Conservation (phyloP, 23 red algal species). For the Gracilaria vermiculophylla region DNA sequence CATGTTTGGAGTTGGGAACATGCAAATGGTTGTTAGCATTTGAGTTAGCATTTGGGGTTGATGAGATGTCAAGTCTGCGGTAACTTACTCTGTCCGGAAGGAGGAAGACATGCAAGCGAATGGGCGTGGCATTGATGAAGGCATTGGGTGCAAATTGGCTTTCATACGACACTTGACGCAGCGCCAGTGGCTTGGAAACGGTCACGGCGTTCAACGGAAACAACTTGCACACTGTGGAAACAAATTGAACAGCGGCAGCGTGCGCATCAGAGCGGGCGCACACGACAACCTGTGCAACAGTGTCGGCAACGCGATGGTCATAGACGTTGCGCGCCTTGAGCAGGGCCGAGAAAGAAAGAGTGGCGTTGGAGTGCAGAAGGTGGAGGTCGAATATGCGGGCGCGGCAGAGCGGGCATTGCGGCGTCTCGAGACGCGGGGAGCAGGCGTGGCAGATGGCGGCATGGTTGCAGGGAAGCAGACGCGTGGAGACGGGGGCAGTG, state of each 20-base stretch:
- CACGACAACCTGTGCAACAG: not conserved
- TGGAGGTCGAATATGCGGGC: not conserved
- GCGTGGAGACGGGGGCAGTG: not conserved
- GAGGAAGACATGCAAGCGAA: conserved; percentile 15
- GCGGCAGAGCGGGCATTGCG: not conserved
- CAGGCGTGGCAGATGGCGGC: not conserved
- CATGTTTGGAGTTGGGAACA: not conserved
- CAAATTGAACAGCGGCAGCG: not conserved
- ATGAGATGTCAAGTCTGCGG: not conserved
- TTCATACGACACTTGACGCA: not conserved
- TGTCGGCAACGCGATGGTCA: not conserved
- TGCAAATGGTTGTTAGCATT: not conserved
- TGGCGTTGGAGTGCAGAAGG: not conserved
- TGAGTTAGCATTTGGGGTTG: not conserved
- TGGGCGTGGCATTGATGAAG: not conserved
- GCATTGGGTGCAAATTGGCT: conserved; percentile 26
- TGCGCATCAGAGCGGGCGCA: not conserved
- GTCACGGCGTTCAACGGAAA: not conserved
- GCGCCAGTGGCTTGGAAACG: not conserved
- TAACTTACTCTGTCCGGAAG: conserved; percentile 17
- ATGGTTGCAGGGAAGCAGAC: not conserved
- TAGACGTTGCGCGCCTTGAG: not conserved
- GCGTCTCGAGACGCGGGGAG: not conserved
- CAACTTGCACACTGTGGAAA: not conserved
- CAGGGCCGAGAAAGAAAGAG: not conserved